These are phyloP conservation scores for Cichorium intybus DNA, from an alignment of 140 eudicot genomes.

Conservation along the genomic window DNA sequence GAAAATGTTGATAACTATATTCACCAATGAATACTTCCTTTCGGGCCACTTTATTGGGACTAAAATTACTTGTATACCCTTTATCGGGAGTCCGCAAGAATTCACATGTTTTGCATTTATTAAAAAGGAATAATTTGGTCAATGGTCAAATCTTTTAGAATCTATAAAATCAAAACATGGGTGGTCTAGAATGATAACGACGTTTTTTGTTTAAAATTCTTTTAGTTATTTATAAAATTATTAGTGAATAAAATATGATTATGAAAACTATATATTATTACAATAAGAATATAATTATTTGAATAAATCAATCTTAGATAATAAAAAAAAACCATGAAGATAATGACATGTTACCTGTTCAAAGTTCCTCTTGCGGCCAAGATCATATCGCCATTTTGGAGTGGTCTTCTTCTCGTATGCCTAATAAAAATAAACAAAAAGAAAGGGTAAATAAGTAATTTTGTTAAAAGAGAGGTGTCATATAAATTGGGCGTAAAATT, in stretches of 20 bases:
- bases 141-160: no score
- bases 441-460: neutral
- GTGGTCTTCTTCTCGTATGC: constrained; percentile 91
- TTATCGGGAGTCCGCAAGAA: neutral
- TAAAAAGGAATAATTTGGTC: no score
- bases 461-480: no score
- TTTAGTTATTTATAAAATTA: no score
- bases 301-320: neutral
- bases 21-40: neutral
- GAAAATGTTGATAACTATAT: neutral
- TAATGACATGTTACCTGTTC: constrained; percentile 58
- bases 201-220: neutral
- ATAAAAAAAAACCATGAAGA: neutral
- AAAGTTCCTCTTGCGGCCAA: constrained; percentile 89
- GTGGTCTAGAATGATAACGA: neutral
- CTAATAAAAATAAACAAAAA: constrained; percentile 33
- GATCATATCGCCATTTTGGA: constrained; percentile 98
- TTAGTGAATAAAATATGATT: neutral
- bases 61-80: neutral
- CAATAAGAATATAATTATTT: neutral
- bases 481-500: no score
- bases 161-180: neutral
- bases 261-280: neutral
- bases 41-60: neutral
- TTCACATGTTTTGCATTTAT: no score